Evolutionary conservation across 192 early-diverging fungal species (phyloP), one percentile per base, ranked within the genome.

Genomic region (Diversispora eburnea): DNA sequence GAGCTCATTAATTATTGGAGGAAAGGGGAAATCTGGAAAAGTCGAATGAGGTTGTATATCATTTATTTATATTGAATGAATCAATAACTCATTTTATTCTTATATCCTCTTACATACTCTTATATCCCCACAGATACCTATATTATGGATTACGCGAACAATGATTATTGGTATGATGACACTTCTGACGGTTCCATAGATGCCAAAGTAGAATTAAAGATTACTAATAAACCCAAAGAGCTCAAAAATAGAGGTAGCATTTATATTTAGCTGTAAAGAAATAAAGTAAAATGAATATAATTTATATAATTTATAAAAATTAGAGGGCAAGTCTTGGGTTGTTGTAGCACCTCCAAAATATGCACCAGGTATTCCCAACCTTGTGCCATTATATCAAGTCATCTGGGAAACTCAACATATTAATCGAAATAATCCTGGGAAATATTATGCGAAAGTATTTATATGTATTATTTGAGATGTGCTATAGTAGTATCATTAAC

Each of bases 111-210:
- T n/a, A n/a, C n/a, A n/a, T 0, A 68, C 49, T 3, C 49, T 41
- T 17, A 9, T 42, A 54, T 68, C 22, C 19, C 22, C 22, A n/a
- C 55, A 70, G 69, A 4, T 70, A 54, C 41, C 15, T 57, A 42
- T 10, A 70, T 70, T 42, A 70, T 54, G 19, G 8, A 46, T 46
- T 70, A 45, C 54, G 69, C 33, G n/a, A 58, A 70, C 49, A 70
- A 70, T n/a, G 69, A 58, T 70, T 70, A 58, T 70, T 70, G 54
- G 69, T 70, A 70, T 13, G 54, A 70, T 57, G 69, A 70, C 54
- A 70, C 69, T 58, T 70, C 54, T 41, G 69, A 70, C 57, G 69
- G 69, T 10, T 58, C 42, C 0, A 22, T 70, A 58, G 69, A 70
- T 8, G 54, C 69, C 43, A 58, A 0, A 3, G 41, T 58, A 43